Evolutionary conservation across 192 early-diverging fungal genomes (phyloP), one percentile per base, ranked within the genome.

Genomic region (Coemansia sp.): DNA sequence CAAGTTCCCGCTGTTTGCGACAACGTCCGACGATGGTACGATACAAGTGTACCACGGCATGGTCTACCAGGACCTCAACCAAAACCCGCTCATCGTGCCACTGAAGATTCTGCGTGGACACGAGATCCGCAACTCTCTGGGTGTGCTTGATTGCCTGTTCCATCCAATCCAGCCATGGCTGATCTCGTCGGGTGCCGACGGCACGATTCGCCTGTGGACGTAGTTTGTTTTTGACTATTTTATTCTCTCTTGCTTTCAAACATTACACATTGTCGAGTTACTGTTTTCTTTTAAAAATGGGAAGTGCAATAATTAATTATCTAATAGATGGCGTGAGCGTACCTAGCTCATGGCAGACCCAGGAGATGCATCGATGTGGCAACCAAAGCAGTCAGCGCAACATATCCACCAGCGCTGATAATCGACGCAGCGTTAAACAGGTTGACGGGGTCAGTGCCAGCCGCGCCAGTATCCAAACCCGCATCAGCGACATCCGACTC

Each of bases 101-200:
- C 91, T 99, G 38, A 98, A 97, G 87, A 93, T 93, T 39, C 81
- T 99, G 47, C 88, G 90, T 47, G 92, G 88, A 65, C 96, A 98
- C 79, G 69, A 88, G 55, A 78, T 89, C 53, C 86, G 87, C 31
- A 91, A 93, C 69, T 84, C 85, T 57, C 85, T 97, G 16, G 93
- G 93, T 61, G 91, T 89, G 63, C 84, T 98, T 36, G 87, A 92
- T 69, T 90, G 88, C 58, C 87, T 93, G 71, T 99, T 95, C 86
- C 98, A 99, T 81, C 98, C 98, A 27, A 91, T 89, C 31, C 95
- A 98, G 84, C 97, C 98, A 29, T 99, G 98, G 98, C 85, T 98
- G 41, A 84, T 99, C 71, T 94, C 94, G 18, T 92, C 89, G 57
- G 97, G 97, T 64, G 95, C 95, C 34, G 95, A 97, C 76, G 87